Evolutionary conservation across 805 yeast genomes (phyloP), one percentile per base, ranked within the genome.

Genomic region (Saturnispora sanitii): DNA sequence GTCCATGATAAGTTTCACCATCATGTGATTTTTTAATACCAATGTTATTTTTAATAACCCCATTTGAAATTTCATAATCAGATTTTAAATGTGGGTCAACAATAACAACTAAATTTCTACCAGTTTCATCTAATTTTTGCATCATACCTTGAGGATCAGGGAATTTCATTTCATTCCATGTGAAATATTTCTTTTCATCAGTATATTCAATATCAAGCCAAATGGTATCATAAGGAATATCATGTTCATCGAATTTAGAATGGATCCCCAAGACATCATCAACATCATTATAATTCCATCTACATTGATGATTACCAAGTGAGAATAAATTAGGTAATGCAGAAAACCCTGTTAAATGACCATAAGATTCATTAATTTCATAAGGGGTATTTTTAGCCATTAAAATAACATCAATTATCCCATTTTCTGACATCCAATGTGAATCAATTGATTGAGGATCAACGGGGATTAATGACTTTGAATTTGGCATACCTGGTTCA

Each of bases 151-250:
- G 71, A 2, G 94, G 94, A 48, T 81, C 70, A 0, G 94, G 86
- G 60, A 90, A 92, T 5, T 68, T 56, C 34, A 74, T 74, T 20
- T 68, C 61, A 52, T 83, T 73, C 98, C 98, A 92, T 1, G 96
- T 87, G 59, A 92, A 92, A 58, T 85, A 92, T 61, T 85, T 81
- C 58, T 82, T 86, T 18, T 71, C 65, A 46, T 84, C 90, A 0
- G 96, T 76, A 60, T 92, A 92, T 56, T 90, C 98, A 36, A 92
- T 74, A 59, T 92, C 97, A 30, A 92, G 70, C 98, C 98, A 92
- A 38, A 92, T 82, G 12, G 82, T 77, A 57, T 92, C 98, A 56
- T 79, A 83, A 2, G 97, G 96, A 43, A 92, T 77, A 33, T 67
- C 72, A 51, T 74, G 56, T 44, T 71, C 66, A 57, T 90, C 97